phyloP scores from a whole-genome alignment of 1,284 basidiomycete genomes.

The Vanrija humicola region DNA sequence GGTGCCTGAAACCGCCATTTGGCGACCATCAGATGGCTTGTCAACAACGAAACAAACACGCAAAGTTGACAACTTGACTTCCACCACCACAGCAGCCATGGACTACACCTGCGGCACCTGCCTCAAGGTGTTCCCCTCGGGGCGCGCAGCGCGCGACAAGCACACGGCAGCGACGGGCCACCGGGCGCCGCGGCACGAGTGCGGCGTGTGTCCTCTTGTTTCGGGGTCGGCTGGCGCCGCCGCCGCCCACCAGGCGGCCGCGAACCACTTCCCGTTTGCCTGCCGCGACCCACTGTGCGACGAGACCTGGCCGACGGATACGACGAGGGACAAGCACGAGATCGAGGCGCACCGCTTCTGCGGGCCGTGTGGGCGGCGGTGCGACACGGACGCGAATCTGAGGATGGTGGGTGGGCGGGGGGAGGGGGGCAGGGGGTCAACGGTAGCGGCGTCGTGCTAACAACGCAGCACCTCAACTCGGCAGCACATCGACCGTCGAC shows the following conservation, averaged over 20 bases:
- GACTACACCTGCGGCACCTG: too few species aligned
- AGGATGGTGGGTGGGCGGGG: conserved; percentile 1
- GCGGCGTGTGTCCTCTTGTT: not conserved
- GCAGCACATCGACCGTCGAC: not conserved
- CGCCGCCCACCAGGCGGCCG: not conserved
- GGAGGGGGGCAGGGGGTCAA: too few species aligned
- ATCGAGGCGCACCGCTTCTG: conserved; percentile 1
- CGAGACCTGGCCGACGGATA: not conserved
- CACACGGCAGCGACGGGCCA: conserved; percentile 5
- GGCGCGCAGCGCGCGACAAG: conserved; percentile 6
- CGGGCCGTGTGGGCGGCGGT: conserved; percentile 1
- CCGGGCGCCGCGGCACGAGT: not conserved
- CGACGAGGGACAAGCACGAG: not conserved
- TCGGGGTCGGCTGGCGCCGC: not conserved
- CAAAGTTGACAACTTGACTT: too few species aligned
- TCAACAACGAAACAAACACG: too few species aligned
- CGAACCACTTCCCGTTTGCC: not conserved
- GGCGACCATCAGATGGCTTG: too few species aligned
- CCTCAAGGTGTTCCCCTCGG: not conserved
- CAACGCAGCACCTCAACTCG: conserved; percentile 4
- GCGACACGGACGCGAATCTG: not conserved
- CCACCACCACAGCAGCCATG: too few species aligned
- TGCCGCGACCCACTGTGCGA: not conserved
- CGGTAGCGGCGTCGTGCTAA: too few species aligned
- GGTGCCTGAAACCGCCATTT: too few species aligned